phyloP scores from a whole-genome alignment of 2,329 filamentous ascomycete species.

The Bipolaris cookei region DNA sequence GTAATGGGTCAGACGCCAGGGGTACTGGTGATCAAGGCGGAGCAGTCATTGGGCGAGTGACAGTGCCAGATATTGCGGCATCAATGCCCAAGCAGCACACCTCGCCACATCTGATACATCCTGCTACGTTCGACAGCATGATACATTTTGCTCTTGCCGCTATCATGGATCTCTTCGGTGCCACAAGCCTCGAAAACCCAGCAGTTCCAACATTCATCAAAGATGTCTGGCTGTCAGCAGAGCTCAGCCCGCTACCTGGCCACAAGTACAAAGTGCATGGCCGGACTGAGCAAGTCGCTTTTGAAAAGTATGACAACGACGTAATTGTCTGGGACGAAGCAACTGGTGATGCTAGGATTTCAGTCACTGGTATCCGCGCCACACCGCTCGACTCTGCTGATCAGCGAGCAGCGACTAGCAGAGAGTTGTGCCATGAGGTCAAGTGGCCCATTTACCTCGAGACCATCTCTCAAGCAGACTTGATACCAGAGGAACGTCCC shows the following conservation, averaged over 20 bases:
- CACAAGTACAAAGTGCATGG: constrained; percentile 4
- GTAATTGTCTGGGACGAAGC: not conserved
- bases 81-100: constrained; percentile 1
- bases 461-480: not conserved
- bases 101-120: constrained; percentile 2
- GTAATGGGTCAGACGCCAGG: not conserved
- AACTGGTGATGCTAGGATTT: not conserved
- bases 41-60: constrained; percentile 2
- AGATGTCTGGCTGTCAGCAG: constrained; percentile 1
- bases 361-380: constrained; percentile 2
- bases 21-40: constrained; percentile 3
- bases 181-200: constrained; percentile 1
- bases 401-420: not conserved
- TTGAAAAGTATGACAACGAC: constrained; percentile 4
- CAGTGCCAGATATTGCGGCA: constrained; percentile 1
- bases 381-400: constrained; percentile 3
- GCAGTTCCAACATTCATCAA: constrained; percentile 2
- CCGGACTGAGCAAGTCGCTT: constrained; percentile 4
- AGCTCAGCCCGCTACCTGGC: not conserved
- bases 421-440: constrained; percentile 4
- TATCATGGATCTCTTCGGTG: constrained; percentile 5
- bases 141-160: constrained; percentile 3
- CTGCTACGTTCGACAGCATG: constrained; percentile 6
- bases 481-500: not conserved
- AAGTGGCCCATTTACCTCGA: constrained; percentile 1